Evolutionary conservation across 2,329 filamentous ascomycete genomes (phyloP).

Genomic region (Fusarium tupiense): DNA sequence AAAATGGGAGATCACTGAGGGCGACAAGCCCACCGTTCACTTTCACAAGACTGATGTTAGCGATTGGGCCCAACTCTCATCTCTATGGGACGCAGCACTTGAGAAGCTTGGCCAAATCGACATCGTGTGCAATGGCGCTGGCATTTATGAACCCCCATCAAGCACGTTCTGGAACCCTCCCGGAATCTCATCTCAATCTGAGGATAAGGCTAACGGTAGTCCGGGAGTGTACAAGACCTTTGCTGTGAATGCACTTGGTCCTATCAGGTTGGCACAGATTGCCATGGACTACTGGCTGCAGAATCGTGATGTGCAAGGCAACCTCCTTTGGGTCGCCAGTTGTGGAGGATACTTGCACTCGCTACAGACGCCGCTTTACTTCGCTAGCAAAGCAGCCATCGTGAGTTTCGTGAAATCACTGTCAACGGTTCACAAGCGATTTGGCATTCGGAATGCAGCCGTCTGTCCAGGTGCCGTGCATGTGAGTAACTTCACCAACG

Average conservation of each 20-base stretch:
- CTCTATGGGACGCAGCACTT: conserved; percentile 50
- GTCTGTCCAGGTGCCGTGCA: conserved; percentile 20
- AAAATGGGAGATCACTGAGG: not conserved
- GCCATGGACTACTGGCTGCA: conserved; percentile 45
- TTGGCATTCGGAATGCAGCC: conserved; percentile 18
- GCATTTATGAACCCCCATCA: conserved; percentile 52
- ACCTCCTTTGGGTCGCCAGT: conserved; percentile 42
- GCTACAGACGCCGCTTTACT: conserved; percentile 39
- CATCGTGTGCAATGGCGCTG: conserved; percentile 72
- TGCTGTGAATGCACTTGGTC: conserved; percentile 39
- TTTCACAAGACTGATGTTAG: conserved; percentile 42
- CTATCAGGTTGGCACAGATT: conserved; percentile 44
- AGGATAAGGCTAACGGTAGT: conserved; percentile 28
- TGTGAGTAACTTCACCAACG: not conserved
- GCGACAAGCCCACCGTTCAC: not conserved
- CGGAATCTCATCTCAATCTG: conserved; percentile 26
- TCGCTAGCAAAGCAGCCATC: conserved; percentile 26
- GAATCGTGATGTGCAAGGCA: conserved; percentile 25
- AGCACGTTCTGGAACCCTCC: conserved; percentile 43
- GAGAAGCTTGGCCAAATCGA: conserved; percentile 63
- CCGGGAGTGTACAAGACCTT: conserved; percentile 39
- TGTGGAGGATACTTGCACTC: conserved; percentile 43
- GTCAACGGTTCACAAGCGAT: not conserved
- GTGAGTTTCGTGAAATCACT: conserved; percentile 24
- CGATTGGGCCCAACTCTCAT: conserved; percentile 40